A percentile compares a stretch with the other conserved stretches of the same genome.
These are phyloP conservation scores for Beauveria asiatica DNA, from an alignment of 2,329 filamentous ascomycete species.

Conservation along the genomic window DNA sequence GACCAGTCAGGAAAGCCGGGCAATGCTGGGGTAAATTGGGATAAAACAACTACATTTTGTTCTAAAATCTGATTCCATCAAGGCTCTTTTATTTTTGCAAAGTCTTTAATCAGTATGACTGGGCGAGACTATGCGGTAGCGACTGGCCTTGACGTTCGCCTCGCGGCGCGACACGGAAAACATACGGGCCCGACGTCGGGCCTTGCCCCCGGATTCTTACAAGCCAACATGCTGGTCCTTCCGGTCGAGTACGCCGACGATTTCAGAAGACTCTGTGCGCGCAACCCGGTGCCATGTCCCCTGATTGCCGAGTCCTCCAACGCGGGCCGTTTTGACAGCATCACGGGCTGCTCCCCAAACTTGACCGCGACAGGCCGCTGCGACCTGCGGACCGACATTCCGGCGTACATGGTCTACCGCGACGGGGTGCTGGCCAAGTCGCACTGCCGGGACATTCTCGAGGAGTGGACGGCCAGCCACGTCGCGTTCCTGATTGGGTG, in stretches of 20 bases:
- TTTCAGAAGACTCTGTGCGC: slow-evolving; percentile 49
- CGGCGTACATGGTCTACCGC: slow-evolving; percentile 50
- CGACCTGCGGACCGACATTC: slow-evolving; percentile 50
- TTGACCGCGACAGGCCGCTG: slow-evolving; percentile 34
- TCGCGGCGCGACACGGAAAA: slow-evolving; percentile 32
- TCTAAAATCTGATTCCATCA: background rate
- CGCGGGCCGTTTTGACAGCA: slow-evolving; percentile 31
- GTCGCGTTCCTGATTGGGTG: slow-evolving; percentile 57
- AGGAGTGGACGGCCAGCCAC: slow-evolving; percentile 49
- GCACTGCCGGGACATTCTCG: slow-evolving; percentile 33
- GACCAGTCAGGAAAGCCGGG: background rate
- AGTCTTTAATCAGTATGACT: background rate
- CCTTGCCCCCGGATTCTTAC: slow-evolving; percentile 45
- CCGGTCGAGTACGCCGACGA: slow-evolving; percentile 47
- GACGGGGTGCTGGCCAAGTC: slow-evolving; percentile 32
- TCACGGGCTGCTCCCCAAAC: slow-evolving; percentile 25
- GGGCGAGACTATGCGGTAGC: background rate
- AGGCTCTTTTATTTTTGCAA: background rate
- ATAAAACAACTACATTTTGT: background rate
- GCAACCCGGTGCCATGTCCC: slow-evolving; percentile 56
- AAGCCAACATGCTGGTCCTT: slow-evolving; percentile 55
- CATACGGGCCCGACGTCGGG: slow-evolving; percentile 41
- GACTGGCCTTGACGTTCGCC: slow-evolving; percentile 31
- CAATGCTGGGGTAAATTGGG: background rate
- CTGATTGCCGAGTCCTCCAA: slow-evolving; percentile 44